phyloP scores from a whole-genome alignment of 495 filamentous ascomycete genomes.

The Podospora conica region DNA sequence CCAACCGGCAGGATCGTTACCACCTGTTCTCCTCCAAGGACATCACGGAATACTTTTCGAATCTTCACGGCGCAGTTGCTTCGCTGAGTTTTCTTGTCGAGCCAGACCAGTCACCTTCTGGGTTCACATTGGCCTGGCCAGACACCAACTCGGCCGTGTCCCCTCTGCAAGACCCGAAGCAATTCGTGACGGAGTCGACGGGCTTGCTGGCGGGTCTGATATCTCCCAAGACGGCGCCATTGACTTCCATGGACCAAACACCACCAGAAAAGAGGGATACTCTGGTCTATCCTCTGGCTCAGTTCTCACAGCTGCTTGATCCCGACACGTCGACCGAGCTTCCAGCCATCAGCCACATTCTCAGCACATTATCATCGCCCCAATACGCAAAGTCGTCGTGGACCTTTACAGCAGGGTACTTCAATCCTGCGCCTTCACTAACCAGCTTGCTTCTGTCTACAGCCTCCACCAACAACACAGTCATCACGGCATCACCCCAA shows the following conservation, averaged over 20 bases:
- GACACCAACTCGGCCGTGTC: slow-evolving; percentile 61
- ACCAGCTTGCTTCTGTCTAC: slow-evolving; percentile 72
- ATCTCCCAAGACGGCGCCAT: slow-evolving; percentile 23
- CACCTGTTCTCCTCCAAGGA: slow-evolving; percentile 77
- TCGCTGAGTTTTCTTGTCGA: slow-evolving; percentile 74
- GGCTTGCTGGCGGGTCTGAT: slow-evolving; percentile 60
- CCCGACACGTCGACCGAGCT: slow-evolving; percentile 84
- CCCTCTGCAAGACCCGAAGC: slow-evolving; percentile 61
- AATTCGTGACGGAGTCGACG: slow-evolving; percentile 64
- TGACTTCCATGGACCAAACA: slow-evolving; percentile 17
- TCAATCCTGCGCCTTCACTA: slow-evolving; percentile 84
- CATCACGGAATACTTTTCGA: slow-evolving; percentile 75
- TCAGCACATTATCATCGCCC: slow-evolving; percentile 56
- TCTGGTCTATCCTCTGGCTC: slow-evolving; percentile 75
- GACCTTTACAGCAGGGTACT: slow-evolving; percentile 97
- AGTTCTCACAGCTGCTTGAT: slow-evolving; percentile 75
- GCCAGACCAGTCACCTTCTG: slow-evolving; percentile 51
- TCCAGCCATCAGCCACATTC: slow-evolving; percentile 65
- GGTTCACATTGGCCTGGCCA: slow-evolving; percentile 77
- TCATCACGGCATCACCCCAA: slow-evolving; percentile 88
- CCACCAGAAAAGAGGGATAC: slow-evolving; percentile 46
- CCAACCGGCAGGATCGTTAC: slow-evolving; percentile 89
- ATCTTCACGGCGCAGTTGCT: slow-evolving; percentile 69
- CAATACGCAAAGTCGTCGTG: slow-evolving; percentile 63
- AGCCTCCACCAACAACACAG: slow-evolving; percentile 58